Evolutionary conservation across 768 basidiomycete species (phyloP), one percentile per base, ranked within the genome.

Genomic region (Mycena rebaudengoi): DNA sequence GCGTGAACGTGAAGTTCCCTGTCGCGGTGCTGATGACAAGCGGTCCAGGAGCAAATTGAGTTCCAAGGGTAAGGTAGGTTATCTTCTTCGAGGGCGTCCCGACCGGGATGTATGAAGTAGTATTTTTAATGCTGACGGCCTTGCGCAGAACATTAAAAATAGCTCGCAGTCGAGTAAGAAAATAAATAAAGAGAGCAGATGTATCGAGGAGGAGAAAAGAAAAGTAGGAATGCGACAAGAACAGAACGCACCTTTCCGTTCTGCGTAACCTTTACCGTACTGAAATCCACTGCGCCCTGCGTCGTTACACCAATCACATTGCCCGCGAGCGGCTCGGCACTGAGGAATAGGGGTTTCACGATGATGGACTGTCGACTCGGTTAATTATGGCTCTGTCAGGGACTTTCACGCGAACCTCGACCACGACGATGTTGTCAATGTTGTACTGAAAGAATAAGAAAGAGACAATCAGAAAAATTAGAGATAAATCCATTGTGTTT

Each of bases 241-340:
- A 52, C 16, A 53, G 7, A 32, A 35, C 69, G 28, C 66, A 83
- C 84, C 60, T 76, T 71, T 14, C 76, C 77, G 58, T 83, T 80
- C 26, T 85, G 68, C 2, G 71, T 71, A 8, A 85, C 79, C 6
- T 62, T 68, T 7, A 85, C 56, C 4, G 70, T 67, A 14, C 78
- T 75, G 33, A 85, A 69, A 69, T 86, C 76, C 29, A 85, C 84
- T 3, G 69, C 77, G 18, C 85, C 85, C 51, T 77, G 72, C 1
- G 82, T 82, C 4, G 85, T 86, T 18, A 86, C 78, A 7, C 83
- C 84, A 43, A 87, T 73, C 6, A 83, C 62, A 60, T 85, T 81
- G 66, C 75, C 81, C 7, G 76, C 77, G 11, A 87, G 62, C 0
- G 85, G 85, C 62, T 86, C 85, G 0, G 85, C 85, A 58, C 82